Conservation (phyloP, 2,329 filamentous ascomycete genomes). For the Colletotrichum sp. region DNA sequence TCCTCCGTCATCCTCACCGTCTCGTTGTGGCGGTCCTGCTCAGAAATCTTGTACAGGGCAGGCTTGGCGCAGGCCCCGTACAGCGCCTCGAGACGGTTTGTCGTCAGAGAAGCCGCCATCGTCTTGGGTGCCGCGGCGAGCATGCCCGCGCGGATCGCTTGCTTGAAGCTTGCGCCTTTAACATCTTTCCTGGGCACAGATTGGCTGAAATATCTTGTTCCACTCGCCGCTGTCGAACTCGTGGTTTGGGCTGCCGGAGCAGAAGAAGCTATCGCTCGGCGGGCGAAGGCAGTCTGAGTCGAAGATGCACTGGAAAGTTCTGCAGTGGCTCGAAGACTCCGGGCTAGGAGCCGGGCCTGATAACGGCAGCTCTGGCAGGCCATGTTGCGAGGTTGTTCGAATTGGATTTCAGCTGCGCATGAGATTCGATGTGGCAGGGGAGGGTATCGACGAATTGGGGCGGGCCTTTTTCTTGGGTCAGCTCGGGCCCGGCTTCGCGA, state of each 20-base stretch:
- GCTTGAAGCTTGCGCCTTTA: background rate
- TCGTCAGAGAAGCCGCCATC: slow-evolving; percentile 12
- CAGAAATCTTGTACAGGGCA: slow-evolving; percentile 78
- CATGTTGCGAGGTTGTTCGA: slow-evolving; percentile 36
- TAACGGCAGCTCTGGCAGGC: slow-evolving; percentile 54
- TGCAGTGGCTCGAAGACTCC: slow-evolving; percentile 23
- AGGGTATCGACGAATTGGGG: background rate
- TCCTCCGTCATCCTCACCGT: slow-evolving; percentile 74
- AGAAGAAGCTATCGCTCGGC: background rate
- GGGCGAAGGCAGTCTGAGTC: background rate
- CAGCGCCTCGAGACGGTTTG: slow-evolving; percentile 60
- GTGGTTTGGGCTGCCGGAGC: background rate
- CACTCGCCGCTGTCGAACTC: slow-evolving; percentile 2
- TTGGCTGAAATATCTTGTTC: slow-evolving; percentile 40
- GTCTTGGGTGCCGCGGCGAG: slow-evolving; percentile 19
- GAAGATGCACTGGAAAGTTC: slow-evolving; percentile 12
- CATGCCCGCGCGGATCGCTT: slow-evolving; percentile 10
- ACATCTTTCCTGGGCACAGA: slow-evolving; percentile 31
- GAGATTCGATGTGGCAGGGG: background rate
- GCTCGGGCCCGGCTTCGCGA: background rate
- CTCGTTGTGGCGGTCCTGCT: slow-evolving; percentile 68
- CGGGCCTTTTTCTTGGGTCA: background rate
- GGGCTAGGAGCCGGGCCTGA: slow-evolving; percentile 46
- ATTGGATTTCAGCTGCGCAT: background rate
- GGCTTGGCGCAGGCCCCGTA: slow-evolving; percentile 77